Conservation (phyloP, 2,329 filamentous ascomycete species). For the Endothia cerciana region DNA sequence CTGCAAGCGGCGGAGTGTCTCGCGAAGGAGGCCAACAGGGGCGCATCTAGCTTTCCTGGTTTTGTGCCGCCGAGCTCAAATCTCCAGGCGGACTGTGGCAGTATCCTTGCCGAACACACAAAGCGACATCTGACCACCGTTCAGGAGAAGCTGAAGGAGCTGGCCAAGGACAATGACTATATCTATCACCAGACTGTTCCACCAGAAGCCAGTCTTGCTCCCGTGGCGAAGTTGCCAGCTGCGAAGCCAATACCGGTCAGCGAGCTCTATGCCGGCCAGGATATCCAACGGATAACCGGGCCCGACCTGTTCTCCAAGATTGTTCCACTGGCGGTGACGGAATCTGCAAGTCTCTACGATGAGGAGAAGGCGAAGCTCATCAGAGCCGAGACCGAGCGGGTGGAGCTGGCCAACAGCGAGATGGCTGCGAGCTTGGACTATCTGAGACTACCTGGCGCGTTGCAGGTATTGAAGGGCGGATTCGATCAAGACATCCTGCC, state of each 20-base stretch:
- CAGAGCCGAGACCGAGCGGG: conserved; percentile 89
- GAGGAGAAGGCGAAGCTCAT: conserved; percentile 98
- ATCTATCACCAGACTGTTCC: conserved; percentile 96
- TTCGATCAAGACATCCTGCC: conserved; percentile 87
- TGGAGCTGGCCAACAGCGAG: conserved; percentile 90
- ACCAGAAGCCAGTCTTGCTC: conserved; percentile 77
- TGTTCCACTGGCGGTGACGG: conserved; percentile 92
- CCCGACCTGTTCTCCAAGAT: conserved; percentile 97
- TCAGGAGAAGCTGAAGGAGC: conserved; percentile 76
- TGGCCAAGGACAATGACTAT: conserved; percentile 94
- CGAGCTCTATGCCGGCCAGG: conserved; percentile 94
- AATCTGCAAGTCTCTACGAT: conserved; percentile 95
- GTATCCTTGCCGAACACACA: conserved; percentile 75
- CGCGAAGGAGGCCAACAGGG: conserved; percentile 76
- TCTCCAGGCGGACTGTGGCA: conserved; percentile 76
- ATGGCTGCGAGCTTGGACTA: conserved; percentile 97
- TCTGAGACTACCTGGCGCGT: conserved; percentile 81
- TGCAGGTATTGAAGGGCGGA: conserved; percentile 90
- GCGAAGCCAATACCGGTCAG: conserved; percentile 97
- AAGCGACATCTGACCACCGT: conserved; percentile 81
- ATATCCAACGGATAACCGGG: conserved; percentile 95
- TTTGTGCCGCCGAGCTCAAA: conserved; percentile 82
- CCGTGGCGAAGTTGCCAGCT: conserved; percentile 88
- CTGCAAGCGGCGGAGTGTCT: conserved; percentile 79
- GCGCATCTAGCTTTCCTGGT: conserved; percentile 79